Evolutionary conservation across 148 eudicot genomes (phyloP), one percentile per base, ranked within the genome.

Genomic region (Cornus kousa): DNA sequence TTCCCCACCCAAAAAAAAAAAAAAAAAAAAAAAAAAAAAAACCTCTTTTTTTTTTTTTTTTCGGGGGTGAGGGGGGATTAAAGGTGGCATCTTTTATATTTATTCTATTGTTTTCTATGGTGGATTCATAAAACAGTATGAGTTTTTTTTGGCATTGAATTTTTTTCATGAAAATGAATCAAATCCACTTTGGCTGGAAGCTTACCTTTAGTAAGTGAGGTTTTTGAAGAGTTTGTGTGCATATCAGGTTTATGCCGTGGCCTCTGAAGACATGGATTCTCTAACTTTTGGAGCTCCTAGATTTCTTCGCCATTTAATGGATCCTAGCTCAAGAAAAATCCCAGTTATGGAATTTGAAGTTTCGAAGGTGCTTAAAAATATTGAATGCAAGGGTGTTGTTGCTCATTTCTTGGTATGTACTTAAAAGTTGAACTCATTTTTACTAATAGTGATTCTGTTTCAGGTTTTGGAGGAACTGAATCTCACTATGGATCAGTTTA

Each of bases 281-380:
- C 80, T 97, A 35, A 97, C 99, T 73, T 97, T 97, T 91, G 99
- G 99, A 79, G 95, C 99, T 84, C 91, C 94, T 77, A 87, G 79
- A 82, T 97, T 97, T 87, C 93, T 97, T 31, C 98, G 99, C 68
- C 98, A 97, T 89, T 86, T 97, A 82, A 97, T 91, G 98, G 95
- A 92, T 89, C 98, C 99, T 70, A 94, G 97, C 88, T 89, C 99
- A 79, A 92, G 87, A 84, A 97, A 97, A 79, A 85, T 92, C 73
- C 99, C 97, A 67, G 99, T 97, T 66, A 92, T 97, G 99, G 99
- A 97, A 86, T 94, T 97, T 87, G 99, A 97, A 79, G 83, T 92
- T 79, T 83, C 90, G n/a, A 92, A 97, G 98, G 99, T 94, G 79
- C 59, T 67, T 22, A 71, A 81, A 37, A 74, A 55, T 31, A 59